A percentile compares a stretch with the other conserved stretches of the same genome.
These are phyloP conservation scores for Xylariaceae sp. DNA, from an alignment of 2,329 filamentous ascomycete genomes.

Conservation along the genomic window DNA sequence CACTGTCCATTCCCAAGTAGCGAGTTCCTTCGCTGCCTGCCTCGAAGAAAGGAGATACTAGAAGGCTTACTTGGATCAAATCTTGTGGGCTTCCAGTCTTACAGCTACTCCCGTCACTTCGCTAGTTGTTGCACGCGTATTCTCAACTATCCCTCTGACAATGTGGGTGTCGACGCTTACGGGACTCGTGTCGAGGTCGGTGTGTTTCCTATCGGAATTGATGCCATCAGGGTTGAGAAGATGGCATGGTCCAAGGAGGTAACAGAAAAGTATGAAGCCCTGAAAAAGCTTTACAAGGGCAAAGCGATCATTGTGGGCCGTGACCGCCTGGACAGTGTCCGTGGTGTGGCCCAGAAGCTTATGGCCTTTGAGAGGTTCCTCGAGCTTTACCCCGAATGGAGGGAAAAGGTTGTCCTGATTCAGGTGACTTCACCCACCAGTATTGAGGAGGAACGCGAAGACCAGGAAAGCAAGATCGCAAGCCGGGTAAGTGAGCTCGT, in stretches of 20 bases:
- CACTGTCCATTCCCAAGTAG: slow-evolving; percentile 94
- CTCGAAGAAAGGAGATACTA: slow-evolving; percentile 82
- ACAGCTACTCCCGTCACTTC: slow-evolving; percentile 93
- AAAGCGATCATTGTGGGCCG: slow-evolving; percentile 95
- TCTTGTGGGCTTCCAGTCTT: slow-evolving; percentile 92
- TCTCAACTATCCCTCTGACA: slow-evolving; percentile 83
- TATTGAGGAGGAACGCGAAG: slow-evolving; percentile 73
- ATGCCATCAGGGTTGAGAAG: slow-evolving; percentile 73
- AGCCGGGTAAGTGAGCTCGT: slow-evolving; percentile 89
- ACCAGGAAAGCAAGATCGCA: slow-evolving; percentile 73
- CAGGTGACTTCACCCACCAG: slow-evolving; percentile 89
- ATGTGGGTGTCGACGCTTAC: slow-evolving; percentile 81
- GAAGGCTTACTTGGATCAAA: slow-evolving; percentile 88
- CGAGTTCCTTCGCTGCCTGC: slow-evolving; percentile 88
- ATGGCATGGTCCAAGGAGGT: slow-evolving; percentile 68
- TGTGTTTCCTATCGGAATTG: slow-evolving; percentile 92
- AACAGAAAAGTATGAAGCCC: slow-evolving; percentile 66
- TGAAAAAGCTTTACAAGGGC: slow-evolving; percentile 75
- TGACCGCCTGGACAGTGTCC: slow-evolving; percentile 87
- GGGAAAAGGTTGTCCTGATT: slow-evolving; percentile 85
- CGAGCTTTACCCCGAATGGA: slow-evolving; percentile 86
- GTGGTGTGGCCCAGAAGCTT: slow-evolving; percentile 92
- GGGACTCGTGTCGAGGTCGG: slow-evolving; percentile 86
- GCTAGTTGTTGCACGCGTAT: slow-evolving; percentile 90
- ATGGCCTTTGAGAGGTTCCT: slow-evolving; percentile 92